Evolutionary conservation across 208 protist genomes (phyloP).

Genomic region (Porcisia hertigi): DNA sequence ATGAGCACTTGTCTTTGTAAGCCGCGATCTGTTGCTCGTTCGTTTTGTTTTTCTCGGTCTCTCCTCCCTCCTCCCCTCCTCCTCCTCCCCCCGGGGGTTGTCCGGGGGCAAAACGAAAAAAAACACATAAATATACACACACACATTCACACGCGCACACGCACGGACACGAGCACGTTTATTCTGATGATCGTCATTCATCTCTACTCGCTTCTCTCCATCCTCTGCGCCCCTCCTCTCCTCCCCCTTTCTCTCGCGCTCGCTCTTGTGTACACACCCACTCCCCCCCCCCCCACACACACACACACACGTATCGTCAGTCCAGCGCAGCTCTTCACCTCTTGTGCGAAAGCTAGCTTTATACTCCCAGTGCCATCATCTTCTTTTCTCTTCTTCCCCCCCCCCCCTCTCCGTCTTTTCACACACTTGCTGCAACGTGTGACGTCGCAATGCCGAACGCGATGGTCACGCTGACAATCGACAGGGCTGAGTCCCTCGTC

Average conservation of each 20-base stretch:
- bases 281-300: neutral
- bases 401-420: constrained; percentile 3
- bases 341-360: neutral
- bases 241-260: neutral
- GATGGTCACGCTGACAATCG: constrained; percentile 48
- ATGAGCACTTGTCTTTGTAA: no score
- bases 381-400: neutral
- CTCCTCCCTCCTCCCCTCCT: neutral
- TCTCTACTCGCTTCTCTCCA: constrained; percentile 3
- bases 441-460: constrained; percentile 23
- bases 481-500: constrained; percentile 63
- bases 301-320: neutral
- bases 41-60: neutral
- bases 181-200: no score
- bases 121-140: neutral
- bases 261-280: neutral
- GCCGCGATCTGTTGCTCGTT: neutral
- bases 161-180: neutral
- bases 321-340: neutral
- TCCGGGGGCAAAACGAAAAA: no score
- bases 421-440: neutral
- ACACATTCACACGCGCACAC: neutral
- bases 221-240: constrained; percentile 2
- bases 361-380: neutral
- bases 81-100: neutral